Base-by-base conservation (phyloP, 306 rosid genomes). In the Prunus mongolica region DNA sequence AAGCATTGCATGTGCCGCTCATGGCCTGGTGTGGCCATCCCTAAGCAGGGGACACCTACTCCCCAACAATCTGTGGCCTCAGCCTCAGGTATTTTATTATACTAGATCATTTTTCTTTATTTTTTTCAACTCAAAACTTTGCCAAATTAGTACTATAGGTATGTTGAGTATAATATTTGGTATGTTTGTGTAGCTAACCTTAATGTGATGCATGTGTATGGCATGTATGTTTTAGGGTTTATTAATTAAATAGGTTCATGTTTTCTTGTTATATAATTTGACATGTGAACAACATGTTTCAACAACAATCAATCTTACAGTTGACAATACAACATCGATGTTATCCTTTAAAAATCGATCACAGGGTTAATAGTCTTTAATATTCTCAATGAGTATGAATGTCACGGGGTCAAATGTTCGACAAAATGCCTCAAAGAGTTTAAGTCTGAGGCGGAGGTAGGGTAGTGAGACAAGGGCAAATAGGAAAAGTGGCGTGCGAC, bases 1-100 rank as follows among this genome's bases (percentile, higher is more conserved):
- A 89, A 85, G 80, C 97, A 79, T 22, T 89, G 95, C 84, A 81
- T 77, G 86, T 91, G 95, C 81, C 88, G 89, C 65, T 65, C 91
- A 0, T 91, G 97, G 95, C 97, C 92, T n/a, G 97, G 94, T 14
- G 81, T 89, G 49, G 75, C 60, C 24, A 75, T 75, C 0, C 73
- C 83, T 27, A 25, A 88, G 1, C 45, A n/a, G 0, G 55, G 16
- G 6, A 27, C 45, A 1, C 1, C 78, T 25, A 14, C 80, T 45
- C 64, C 3, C 11, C 73, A 77, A 69, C 65, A 84, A 41, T 14
- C 61, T 0, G 73, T 16, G 2, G 76, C 72, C 19, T 49, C 67
- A 6, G 65, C 65, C 50, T 49, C 83, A 61, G 44, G 78, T 75
- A 46, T 58, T n/a, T 22, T 56, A 52, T 18, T 16, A 51, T 19